Conservation (phyloP, 1,284 basidiomycete genomes). For the Trichosporon sp. region DNA sequence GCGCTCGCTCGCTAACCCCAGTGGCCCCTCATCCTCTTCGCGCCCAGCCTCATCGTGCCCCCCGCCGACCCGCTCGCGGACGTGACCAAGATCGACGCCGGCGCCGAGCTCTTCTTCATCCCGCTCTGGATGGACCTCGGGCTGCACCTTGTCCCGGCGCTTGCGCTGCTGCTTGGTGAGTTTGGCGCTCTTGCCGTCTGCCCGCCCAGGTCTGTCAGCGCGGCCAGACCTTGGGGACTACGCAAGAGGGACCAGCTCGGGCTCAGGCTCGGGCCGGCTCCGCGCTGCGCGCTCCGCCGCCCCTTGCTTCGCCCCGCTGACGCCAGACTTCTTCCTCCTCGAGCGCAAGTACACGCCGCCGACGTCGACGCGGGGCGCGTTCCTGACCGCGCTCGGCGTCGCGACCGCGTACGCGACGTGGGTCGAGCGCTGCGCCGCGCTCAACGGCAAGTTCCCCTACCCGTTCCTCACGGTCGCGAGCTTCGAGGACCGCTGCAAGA, state of each 20-base stretch:
- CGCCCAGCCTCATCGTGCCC: constrained; percentile 39
- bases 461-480: constrained; percentile 68
- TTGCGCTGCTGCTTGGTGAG: constrained; percentile 56
- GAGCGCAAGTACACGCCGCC: constrained; percentile 59
- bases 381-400: constrained; percentile 52
- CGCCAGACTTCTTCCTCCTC: constrained; percentile 63
- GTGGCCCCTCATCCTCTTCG: constrained; percentile 41
- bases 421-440: constrained; percentile 66
- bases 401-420: constrained; percentile 60
- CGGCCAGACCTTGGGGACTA: too few relatives aligned
- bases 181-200: too few relatives aligned
- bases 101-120: constrained; percentile 51
- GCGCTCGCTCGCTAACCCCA: constrained; percentile 11
- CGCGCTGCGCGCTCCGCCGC: too few relatives aligned
- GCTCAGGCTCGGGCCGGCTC: too few relatives aligned
- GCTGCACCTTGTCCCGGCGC: constrained; percentile 63
- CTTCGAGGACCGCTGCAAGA: constrained; percentile 56
- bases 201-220: too few relatives aligned
- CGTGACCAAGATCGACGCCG: background rate
- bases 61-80: constrained; percentile 38
- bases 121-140: constrained; percentile 59
- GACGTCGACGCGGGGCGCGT: constrained; percentile 53
- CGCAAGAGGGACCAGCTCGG: too few relatives aligned
- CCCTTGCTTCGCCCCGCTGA: background rate
- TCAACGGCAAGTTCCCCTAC: constrained; percentile 66